Base-by-base conservation (phyloP, 768 basidiomycete genomes). In the Mycena alexandri region DNA sequence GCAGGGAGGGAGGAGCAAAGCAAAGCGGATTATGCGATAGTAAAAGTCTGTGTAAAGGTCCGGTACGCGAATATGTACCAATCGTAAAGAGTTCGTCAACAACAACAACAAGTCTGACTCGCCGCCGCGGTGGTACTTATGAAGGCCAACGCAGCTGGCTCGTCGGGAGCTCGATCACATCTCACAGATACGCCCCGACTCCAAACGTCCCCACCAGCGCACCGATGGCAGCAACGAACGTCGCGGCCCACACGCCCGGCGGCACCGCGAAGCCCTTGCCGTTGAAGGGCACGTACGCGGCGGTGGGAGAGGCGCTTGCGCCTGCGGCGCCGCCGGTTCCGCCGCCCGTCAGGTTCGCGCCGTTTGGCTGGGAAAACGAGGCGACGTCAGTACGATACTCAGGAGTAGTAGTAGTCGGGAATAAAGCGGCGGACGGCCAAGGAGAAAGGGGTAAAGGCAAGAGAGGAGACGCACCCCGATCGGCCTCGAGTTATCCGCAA, bases 281-380 rank as follows among this genome's bases (percentile, higher is more conserved):
- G 69, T 88, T 88, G 76, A 89, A 89, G 3, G 85, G 86, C 41
- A 83, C 73, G 74, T 81, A 88, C 5, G 83, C 73, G 0, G 80
- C 68, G 24, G 75, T 69, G 9, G 81, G 58, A 2, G 78, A 22
- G 3, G 79, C 38, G 12, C 73, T 56, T 36, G 61, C 47, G 16
- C 34, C 56, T 3, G 71, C 54, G 25, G 69, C 71, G n/a, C 80
- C 77, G 9, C 85, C 86, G 2, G 79, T 80, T 36, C 85, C 85
- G 22, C 89, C 90, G 7, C 65, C 65, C 1, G 90, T 92, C 55
- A 92, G 75, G 71, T 91, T 91, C 41, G 86, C 87, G 51, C 90
- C 89, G 69, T 92, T 91, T 1, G 90, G 41, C 62, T 64, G 24
- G n/a, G n/a, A 21, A 7, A 34, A 42, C 1, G 17, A 22, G 24